A percentile compares a stretch with the other conserved stretches of the same genome.
phyloP scores from a whole-genome alignment of 225 moss, liverwort and hornwort genomes.

The Polytrichum commune region DNA sequence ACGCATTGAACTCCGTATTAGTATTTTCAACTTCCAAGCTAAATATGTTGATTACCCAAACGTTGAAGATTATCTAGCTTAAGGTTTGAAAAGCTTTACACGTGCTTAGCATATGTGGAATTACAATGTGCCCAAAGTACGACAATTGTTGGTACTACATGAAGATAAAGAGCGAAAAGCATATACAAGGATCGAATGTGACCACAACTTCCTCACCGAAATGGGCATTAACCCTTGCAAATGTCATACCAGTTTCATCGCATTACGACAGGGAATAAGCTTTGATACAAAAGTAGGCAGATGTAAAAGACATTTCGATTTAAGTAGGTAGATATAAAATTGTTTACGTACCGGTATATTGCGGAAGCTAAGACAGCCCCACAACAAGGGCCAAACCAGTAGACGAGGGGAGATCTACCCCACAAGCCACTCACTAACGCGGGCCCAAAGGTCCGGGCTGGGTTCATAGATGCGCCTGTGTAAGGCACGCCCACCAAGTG shows the following conservation, averaged over 20 bases:
- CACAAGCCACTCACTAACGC: conserved; percentile 87
- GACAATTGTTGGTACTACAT: too few relatives aligned
- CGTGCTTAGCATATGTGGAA: too few relatives aligned
- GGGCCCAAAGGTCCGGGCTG: conserved; percentile 97
- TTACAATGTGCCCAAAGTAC: too few relatives aligned
- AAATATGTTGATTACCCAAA: too few relatives aligned
- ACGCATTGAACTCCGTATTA: too few relatives aligned
- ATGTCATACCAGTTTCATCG: too few relatives aligned
- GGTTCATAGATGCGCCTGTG: conserved; percentile 99
- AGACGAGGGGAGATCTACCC: conserved; percentile 77
- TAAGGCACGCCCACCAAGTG: conserved; percentile 93
- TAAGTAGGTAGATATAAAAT: background rate
- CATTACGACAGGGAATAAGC: too few relatives aligned
- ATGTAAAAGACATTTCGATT: background rate
- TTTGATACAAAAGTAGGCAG: background rate
- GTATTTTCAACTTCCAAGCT: too few relatives aligned
- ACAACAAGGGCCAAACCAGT: conserved; percentile 92
- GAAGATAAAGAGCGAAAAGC: too few relatives aligned
- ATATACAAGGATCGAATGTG: too few relatives aligned
- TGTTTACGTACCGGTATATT: conserved; percentile 58
- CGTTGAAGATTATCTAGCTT: too few relatives aligned
- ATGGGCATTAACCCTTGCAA: background rate
- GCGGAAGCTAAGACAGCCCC: conserved; percentile 83
- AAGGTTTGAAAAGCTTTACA: too few relatives aligned
- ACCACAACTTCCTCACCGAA: background rate